Conservation (phyloP, 495 filamentous ascomycete genomes). For the Cladorrhinum samala region DNA sequence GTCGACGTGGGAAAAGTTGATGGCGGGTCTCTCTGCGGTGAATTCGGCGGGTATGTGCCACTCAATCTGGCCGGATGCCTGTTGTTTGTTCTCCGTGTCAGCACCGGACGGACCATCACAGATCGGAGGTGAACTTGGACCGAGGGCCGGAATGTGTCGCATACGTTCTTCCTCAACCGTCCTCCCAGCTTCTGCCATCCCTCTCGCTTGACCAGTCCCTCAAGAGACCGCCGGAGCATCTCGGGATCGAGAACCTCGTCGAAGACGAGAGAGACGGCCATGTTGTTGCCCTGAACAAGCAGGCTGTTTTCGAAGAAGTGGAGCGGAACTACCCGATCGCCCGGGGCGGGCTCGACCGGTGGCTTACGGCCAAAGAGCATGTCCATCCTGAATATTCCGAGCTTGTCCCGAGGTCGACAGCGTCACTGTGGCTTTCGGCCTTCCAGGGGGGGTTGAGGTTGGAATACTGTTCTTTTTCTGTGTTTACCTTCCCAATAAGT, state of each 20-base stretch:
- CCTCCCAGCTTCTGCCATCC: slow-evolving; percentile 40
- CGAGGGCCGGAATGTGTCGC: no score
- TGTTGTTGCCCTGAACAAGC: slow-evolving; percentile 29
- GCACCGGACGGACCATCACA: no score
- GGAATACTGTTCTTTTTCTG: no score
- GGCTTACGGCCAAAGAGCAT: slow-evolving; percentile 14
- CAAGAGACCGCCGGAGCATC: slow-evolving; percentile 28
- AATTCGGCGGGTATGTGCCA: slow-evolving; percentile 40
- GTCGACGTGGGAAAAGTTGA: slow-evolving; percentile 28
- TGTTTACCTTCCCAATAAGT: no score
- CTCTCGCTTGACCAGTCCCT: slow-evolving; percentile 26
- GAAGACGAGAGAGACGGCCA: slow-evolving; percentile 37
- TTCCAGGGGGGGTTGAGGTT: no score
- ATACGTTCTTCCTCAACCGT: slow-evolving; percentile 27
- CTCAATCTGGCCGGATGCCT: slow-evolving; percentile 31
- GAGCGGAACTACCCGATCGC: slow-evolving; percentile 34
- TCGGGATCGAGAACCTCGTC: slow-evolving; percentile 43
- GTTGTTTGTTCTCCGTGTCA: not conserved
- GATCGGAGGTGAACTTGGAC: no score
- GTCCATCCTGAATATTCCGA: slow-evolving; percentile 14
- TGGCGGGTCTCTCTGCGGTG: slow-evolving; percentile 24
- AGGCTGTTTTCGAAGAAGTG: slow-evolving; percentile 36
- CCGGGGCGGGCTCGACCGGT: slow-evolving; percentile 13
- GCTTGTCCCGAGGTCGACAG: no score
- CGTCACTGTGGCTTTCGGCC: no score